phyloP scores from a whole-genome alignment of 2,329 filamentous ascomycete species.

The Alternaria consortialis region DNA sequence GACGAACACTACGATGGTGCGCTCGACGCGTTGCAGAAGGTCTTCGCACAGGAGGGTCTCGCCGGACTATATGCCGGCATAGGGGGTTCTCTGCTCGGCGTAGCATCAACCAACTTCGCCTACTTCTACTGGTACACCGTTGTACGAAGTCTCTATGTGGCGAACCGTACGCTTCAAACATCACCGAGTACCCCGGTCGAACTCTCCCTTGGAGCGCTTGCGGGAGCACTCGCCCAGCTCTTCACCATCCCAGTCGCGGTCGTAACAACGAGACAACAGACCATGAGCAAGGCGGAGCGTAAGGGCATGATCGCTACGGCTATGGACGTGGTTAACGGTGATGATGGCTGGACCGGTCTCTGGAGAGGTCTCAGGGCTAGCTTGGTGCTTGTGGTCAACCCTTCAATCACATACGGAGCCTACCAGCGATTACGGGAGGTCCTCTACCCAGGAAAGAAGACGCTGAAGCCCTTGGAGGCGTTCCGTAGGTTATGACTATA shows the following conservation, averaged over 20 bases:
- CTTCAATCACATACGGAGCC: constrained; percentile 95
- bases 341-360: constrained; percentile 86
- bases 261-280: constrained; percentile 95
- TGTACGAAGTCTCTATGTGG: constrained; percentile 81
- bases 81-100: constrained; percentile 83
- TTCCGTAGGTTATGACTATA: constrained; percentile 73
- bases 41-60: constrained; percentile 81
- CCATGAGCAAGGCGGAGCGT: constrained; percentile 81
- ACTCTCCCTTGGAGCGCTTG: constrained; percentile 82
- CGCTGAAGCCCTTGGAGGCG: constrained; percentile 83
- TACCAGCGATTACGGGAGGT: constrained; percentile 86
- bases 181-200: constrained; percentile 82
- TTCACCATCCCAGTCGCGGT: constrained; percentile 98
- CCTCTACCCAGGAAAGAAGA: constrained; percentile 79
- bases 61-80: constrained; percentile 89
- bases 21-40: constrained; percentile 86
- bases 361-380: constrained; percentile 97
- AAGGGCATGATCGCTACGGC: constrained; percentile 90
- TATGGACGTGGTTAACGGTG: constrained; percentile 85
- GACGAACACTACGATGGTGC: constrained; percentile 84
- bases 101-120: constrained; percentile 97
- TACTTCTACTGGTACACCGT: constrained; percentile 99
- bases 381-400: constrained; percentile 93
- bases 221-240: constrained; percentile 89
- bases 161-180: constrained; percentile 64